phyloP scores from a whole-genome alignment of 306 rosid genomes.

The Corylus avellana region DNA sequence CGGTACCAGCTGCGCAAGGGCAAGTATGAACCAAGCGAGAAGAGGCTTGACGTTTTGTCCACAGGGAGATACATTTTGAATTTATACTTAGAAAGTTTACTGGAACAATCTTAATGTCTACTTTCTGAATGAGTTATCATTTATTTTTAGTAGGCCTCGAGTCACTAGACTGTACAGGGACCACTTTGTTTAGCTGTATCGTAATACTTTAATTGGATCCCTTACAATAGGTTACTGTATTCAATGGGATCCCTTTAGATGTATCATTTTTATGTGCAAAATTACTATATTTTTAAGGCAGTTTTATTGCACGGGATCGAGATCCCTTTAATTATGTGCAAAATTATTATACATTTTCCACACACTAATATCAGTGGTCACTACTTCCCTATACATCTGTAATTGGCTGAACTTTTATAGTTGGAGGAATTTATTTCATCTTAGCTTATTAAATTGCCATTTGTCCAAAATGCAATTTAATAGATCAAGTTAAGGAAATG shows the following conservation, averaged over 20 bases:
- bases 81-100: slow-evolving; percentile 67
- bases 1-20: slow-evolving; percentile 95
- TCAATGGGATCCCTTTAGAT: too few species aligned
- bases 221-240: neutral
- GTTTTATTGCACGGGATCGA: too few species aligned
- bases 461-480: too few species aligned
- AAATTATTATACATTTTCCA: neutral
- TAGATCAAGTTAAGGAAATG: too few species aligned
- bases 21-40: slow-evolving; percentile 89
- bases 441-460: too few species aligned
- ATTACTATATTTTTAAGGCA: too few species aligned
- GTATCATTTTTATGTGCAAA: too few species aligned
- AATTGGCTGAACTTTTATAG: neutral
- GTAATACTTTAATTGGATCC: neutral
- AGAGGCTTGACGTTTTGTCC: slow-evolving; percentile 90
- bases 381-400: neutral
- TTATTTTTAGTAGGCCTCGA: slow-evolving; percentile 17
- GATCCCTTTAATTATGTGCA: too few species aligned
- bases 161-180: neutral
- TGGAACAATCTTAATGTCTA: slow-evolving; percentile 70
- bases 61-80: slow-evolving; percentile 89
- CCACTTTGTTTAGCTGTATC: neutral
- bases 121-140: slow-evolving; percentile 9
- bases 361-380: neutral
- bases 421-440: neutral